Evolutionary conservation across 345 rosid species (phyloP).

Genomic region (Eucalyptus globulus): DNA sequence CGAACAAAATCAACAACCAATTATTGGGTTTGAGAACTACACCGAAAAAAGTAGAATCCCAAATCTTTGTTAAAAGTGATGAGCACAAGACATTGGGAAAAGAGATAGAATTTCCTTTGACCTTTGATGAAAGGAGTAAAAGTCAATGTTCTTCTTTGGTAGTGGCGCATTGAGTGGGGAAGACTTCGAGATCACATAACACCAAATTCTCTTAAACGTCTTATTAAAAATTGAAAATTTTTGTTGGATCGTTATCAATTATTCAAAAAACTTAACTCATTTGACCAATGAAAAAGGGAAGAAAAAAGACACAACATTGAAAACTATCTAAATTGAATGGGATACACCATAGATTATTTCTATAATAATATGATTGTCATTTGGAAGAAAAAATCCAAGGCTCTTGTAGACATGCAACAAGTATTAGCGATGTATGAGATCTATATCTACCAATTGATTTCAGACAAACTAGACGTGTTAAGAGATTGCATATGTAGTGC

Average conservation of each 20-base stretch:
- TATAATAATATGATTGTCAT: not conserved
- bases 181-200: not conserved
- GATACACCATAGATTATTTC: not conserved
- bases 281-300: not conserved
- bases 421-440: not conserved
- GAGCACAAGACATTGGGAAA: too few species aligned
- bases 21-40: too few species aligned
- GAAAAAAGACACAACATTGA: not conserved
- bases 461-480: not conserved
- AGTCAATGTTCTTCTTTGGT: not conserved
- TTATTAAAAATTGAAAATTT: not conserved
- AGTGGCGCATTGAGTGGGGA: not conserved
- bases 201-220: not conserved
- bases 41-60: too few species aligned
- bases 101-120: too few species aligned
- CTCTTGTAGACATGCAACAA: not conserved
- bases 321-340: not conserved
- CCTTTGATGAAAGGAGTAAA: not conserved
- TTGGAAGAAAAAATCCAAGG: not conserved
- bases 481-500: not conserved
- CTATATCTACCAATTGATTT: not conserved
- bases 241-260: not conserved
- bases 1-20: too few species aligned
- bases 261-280: not conserved
- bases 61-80: too few species aligned